phyloP scores from a whole-genome alignment of 805 yeast species.

The baker's yeast (Saccharomyces cerevisiae) region DNA sequence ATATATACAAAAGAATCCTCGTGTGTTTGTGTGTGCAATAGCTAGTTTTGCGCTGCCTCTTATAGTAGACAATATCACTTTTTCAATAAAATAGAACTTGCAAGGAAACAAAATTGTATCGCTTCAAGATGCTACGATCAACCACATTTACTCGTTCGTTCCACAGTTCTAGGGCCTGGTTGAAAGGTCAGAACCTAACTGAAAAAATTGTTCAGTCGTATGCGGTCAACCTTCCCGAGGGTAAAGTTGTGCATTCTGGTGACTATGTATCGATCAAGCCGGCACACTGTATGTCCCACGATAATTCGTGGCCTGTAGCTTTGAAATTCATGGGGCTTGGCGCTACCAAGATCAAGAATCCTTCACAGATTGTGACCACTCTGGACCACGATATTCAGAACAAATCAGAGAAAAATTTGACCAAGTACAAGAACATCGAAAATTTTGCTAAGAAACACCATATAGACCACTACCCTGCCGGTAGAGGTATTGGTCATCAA shows the following conservation, averaged over 20 bases:
- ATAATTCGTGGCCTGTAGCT: conserved; percentile 99
- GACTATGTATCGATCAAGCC: conserved; percentile 94
- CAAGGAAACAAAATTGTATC: not conserved
- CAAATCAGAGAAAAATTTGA: conserved; percentile 77
- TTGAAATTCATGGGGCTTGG: conserved; percentile 93
- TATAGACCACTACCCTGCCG: conserved; percentile 95
- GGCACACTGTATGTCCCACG: conserved; percentile 98
- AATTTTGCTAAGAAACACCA: conserved; percentile 85
- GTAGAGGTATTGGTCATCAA: conserved; percentile 98
- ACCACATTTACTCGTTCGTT: conserved; percentile 13
- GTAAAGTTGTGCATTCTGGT: conserved; percentile 73
- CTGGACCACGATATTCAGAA: conserved; percentile 98
- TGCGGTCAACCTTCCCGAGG: conserved; percentile 76
- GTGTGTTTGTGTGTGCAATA: not conserved
- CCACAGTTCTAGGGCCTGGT: conserved; percentile 12
- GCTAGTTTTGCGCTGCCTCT: not conserved
- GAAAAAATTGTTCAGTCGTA: conserved; percentile 93
- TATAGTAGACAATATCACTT: not conserved
- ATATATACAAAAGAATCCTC: no score
- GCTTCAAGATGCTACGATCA: conserved; percentile 17
- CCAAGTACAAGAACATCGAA: conserved; percentile 82
- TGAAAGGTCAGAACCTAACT: conserved; percentile 65
- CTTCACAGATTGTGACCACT: conserved; percentile 89
- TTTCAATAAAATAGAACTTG: not conserved
- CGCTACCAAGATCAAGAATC: conserved; percentile 72